Base-by-base conservation (phyloP, 768 basidiomycete species). In the Rickenella mellea region DNA sequence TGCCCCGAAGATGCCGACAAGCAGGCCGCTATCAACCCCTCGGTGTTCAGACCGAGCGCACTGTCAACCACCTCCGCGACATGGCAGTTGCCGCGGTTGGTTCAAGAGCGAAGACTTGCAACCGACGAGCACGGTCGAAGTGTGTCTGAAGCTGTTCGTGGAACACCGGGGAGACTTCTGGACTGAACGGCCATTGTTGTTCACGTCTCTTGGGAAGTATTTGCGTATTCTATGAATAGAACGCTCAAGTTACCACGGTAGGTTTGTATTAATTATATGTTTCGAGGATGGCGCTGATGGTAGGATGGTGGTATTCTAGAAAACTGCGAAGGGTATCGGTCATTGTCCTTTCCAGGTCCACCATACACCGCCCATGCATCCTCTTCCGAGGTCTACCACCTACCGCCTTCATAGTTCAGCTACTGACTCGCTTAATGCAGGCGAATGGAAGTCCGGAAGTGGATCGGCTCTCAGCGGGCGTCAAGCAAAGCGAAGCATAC, bases 11-110 rank as follows among this genome's bases (percentile, higher is more conserved):
- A 99, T 55, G 90, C 87, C 5, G 94, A 97, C 63, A 98, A 97
- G 59, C 94, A 99, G 62, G 73, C 84, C 6, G 93, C 94, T 5
- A 99, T 96, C 58, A 92, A 99, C 61, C 73, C 61, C 78, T 98
- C 2, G 88, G 92, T 27, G 72, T 89, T 3, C 69, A 76, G 41
- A 41, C 43, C 19, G 68, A 71, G 39, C 71, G 70, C 27, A 70
- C 70, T 1, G 68, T 68, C 27, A 58, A 62, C 2, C n/a, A n/a
- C n/a, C n/a, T n/a, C 68, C 69, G 2, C 67, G 73, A 2, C 73
- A 85, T 1, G 73, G 80, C 1, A 79, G 81, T 7, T 97, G 97
- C 57, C 78, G 75, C 50, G 69, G 83, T 39, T 97, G 94, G 94
- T 97, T 75, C 62, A 68, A 80, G 32, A 68, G 76, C n/a, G 68